These are phyloP conservation scores for Pholiota microspora DNA, from an alignment of 768 basidiomycete genomes.

Conservation along the genomic window DNA sequence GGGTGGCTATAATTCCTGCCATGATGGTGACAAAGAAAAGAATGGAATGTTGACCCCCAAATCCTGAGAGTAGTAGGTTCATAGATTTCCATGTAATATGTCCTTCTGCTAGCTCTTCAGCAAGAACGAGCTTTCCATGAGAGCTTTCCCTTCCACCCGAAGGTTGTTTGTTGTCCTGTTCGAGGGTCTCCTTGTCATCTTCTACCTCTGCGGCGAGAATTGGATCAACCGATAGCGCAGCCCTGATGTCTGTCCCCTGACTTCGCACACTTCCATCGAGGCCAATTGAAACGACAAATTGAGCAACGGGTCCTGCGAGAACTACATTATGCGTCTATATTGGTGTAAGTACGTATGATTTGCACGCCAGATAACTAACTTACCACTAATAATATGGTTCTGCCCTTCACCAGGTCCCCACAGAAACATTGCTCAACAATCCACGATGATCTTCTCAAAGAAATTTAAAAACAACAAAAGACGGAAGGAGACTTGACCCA, in stretches of 20 bases:
- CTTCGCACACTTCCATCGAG: constrained; percentile 41
- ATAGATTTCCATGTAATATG: constrained; percentile 25
- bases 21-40: constrained; percentile 29
- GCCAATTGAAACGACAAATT: constrained; percentile 52
- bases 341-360: not conserved
- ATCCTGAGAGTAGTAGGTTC: constrained; percentile 31
- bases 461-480: not conserved
- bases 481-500: constrained; percentile 2
- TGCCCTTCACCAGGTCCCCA: constrained; percentile 67
- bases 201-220: constrained; percentile 29
- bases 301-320: constrained; percentile 47
- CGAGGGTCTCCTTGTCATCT: constrained; percentile 18
- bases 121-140: constrained; percentile 57
- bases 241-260: constrained; percentile 40
- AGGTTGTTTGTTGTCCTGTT: constrained; percentile 22
- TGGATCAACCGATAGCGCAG: constrained; percentile 36
- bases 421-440: constrained; percentile 41
- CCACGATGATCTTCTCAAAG: not conserved
- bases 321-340: constrained; percentile 44
- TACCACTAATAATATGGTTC: constrained; percentile 80
- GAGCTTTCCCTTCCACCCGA: constrained; percentile 2
- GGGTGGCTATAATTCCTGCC: constrained; percentile 19
- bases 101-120: constrained; percentile 54
- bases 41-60: constrained; percentile 32
- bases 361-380: constrained; percentile 12